Evolutionary conservation across 169 alveolate species (phyloP).

Genomic region (Plasmodium adleri): DNA sequence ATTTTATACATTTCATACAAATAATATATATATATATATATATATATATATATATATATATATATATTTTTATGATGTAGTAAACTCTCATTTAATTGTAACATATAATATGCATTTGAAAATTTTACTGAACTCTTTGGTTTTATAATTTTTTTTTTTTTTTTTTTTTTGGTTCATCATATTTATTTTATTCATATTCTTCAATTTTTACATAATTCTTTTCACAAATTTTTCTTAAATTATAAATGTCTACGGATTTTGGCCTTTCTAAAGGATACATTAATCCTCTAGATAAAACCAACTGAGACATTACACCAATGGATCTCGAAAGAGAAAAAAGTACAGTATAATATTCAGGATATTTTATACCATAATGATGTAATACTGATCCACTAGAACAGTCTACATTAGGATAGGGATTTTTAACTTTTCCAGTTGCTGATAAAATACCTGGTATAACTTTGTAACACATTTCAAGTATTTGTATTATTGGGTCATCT

Average conservation of each 20-base stretch:
- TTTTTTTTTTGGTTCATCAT: no score
- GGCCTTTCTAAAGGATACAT: conserved; percentile 93
- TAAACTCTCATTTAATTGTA: no score
- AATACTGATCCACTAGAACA: conserved; percentile 95
- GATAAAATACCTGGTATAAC: conserved; percentile 91
- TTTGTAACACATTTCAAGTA: conserved; percentile 84
- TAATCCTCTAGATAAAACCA: conserved; percentile 84
- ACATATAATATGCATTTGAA: no score
- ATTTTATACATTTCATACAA: background rate
- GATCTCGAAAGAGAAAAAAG: conserved; percentile 95
- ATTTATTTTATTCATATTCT: conserved; percentile 49
- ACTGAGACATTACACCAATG: conserved; percentile 93
- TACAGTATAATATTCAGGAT: conserved; percentile 94
- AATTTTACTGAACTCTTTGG: background rate
- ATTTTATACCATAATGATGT: conserved; percentile 91
- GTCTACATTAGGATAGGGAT: conserved; percentile 98
- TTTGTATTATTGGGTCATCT: conserved; percentile 87
- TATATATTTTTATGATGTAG: background rate
- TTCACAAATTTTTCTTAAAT: conserved; percentile 66
- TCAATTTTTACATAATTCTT: conserved; percentile 70
- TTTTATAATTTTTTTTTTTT: background rate
- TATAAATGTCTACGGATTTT: conserved; percentile 77
- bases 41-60: background rate
- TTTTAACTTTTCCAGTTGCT: conserved; percentile 92
- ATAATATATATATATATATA: conserved; percentile 4